phyloP scores from a whole-genome alignment of 2,329 filamentous ascomycete species.

The Celoporthe dispersa region DNA sequence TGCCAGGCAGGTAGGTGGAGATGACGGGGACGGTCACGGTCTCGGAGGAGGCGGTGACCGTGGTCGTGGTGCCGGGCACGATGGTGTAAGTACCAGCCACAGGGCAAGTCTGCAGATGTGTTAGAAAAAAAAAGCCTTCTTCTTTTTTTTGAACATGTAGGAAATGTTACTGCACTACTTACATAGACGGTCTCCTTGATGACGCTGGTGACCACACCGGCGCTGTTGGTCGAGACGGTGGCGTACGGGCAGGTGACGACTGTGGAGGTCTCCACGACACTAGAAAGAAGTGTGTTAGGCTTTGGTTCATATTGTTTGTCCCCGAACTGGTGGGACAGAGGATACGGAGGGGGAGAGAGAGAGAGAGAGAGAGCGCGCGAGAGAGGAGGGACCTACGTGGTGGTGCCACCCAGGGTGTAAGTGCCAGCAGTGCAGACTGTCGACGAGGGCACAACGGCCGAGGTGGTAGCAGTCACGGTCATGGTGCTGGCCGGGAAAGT shows the following conservation, averaged over 20 bases:
- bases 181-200: constrained; percentile 71
- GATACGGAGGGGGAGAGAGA: no score
- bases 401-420: constrained; percentile 74
- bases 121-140: neutral
- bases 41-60: constrained; percentile 54
- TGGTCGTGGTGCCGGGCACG: constrained; percentile 64
- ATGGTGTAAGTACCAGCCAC: constrained; percentile 77
- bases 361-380: no score
- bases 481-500: constrained; percentile 76
- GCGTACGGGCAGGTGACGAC: constrained; percentile 74
- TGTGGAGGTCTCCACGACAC: constrained; percentile 65
- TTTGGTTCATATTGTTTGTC: neutral
- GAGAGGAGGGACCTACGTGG: constrained; percentile 48
- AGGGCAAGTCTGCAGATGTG: constrained; percentile 58
- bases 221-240: constrained; percentile 59
- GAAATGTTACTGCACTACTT: neutral
- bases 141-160: neutral
- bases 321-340: no score
- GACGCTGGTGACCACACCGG: constrained; percentile 66
- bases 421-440: constrained; percentile 66
- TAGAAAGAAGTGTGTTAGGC: constrained; percentile 12
- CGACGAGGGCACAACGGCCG: constrained; percentile 66
- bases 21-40: constrained; percentile 68
- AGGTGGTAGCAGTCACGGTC: constrained; percentile 68
- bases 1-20: constrained; percentile 68